Conservation (phyloP, 2,329 filamentous ascomycete genomes). For the Colletotrichum echinochloae region DNA sequence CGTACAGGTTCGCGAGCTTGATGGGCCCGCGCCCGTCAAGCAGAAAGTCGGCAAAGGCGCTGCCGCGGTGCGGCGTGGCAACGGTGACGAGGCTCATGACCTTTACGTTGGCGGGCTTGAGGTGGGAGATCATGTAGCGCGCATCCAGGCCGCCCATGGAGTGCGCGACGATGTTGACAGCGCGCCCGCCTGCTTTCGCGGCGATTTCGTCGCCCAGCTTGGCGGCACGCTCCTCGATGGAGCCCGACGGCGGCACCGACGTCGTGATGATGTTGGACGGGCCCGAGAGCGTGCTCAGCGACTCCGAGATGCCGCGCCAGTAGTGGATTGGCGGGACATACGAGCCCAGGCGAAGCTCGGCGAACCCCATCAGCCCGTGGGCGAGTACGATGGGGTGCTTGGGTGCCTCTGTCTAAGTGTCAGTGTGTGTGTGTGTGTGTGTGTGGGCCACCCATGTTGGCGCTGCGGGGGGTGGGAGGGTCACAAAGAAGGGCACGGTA, state of each 20-base stretch:
- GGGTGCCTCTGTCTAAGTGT: slow-evolving; percentile 59
- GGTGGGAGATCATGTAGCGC: slow-evolving; percentile 72
- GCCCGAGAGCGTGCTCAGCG: slow-evolving; percentile 62
- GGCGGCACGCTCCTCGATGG: slow-evolving; percentile 70
- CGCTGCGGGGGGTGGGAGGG: not conserved
- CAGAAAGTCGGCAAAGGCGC: slow-evolving; percentile 66
- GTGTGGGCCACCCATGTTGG: slow-evolving; percentile 20
- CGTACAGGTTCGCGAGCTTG: slow-evolving; percentile 67
- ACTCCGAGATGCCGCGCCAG: slow-evolving; percentile 74
- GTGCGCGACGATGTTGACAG: slow-evolving; percentile 83
- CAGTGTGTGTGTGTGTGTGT: slow-evolving; percentile 20
- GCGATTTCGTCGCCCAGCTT: slow-evolving; percentile 68
- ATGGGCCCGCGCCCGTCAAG: slow-evolving; percentile 60
- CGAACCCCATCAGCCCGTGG: slow-evolving; percentile 74
- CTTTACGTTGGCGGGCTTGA: slow-evolving; percentile 59
- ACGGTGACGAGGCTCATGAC: slow-evolving; percentile 67
- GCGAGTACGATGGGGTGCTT: slow-evolving; percentile 73
- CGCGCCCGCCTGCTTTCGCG: slow-evolving; percentile 57
- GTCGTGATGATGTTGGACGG: slow-evolving; percentile 69
- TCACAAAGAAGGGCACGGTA: not conserved
- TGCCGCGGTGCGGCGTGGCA: slow-evolving; percentile 66
- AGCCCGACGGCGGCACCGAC: slow-evolving; percentile 70
- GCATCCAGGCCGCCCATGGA: slow-evolving; percentile 75
- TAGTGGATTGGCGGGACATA: slow-evolving; percentile 69
- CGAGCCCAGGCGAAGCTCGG: slow-evolving; percentile 64